These are phyloP conservation scores for Vinca major DNA, from an alignment of 305 asterid species.

Conservation along the genomic window DNA sequence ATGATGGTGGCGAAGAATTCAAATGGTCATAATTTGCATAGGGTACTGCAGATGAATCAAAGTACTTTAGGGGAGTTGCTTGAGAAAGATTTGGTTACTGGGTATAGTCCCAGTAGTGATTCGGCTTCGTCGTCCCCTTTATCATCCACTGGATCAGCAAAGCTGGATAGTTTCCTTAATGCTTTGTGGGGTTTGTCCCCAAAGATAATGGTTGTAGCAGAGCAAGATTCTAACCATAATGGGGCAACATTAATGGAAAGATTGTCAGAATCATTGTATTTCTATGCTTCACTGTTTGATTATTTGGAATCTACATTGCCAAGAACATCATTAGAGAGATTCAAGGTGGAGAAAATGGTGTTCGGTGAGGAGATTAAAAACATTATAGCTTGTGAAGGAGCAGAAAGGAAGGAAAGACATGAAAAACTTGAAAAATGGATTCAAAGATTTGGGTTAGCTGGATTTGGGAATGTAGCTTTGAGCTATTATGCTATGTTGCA, in stretches of 20 bases:
- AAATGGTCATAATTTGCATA: conserved; percentile 34
- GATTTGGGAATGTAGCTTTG: conserved; percentile 54
- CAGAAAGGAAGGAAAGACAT: conserved; percentile 69
- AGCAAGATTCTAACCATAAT: conserved; percentile 81
- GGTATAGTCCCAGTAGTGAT: conserved; percentile 49
- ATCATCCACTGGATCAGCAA: conserved; percentile 26
- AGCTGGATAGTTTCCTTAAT: conserved; percentile 46
- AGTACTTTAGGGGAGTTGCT: conserved; percentile 52
- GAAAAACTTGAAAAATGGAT: conserved; percentile 83
- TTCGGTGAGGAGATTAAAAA: conserved; percentile 89
- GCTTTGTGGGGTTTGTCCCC: conserved; percentile 68
- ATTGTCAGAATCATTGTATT: conserved; percentile 60
- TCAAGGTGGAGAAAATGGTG: conserved; percentile 71
- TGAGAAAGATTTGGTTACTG: conserved; percentile 45
- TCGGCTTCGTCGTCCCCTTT: conserved; percentile 55
- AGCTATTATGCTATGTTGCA: conserved; percentile 82
- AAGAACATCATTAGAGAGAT: conserved; percentile 58
- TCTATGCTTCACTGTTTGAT: conserved; percentile 75
- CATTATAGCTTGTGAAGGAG: conserved; percentile 79
- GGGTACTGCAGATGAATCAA: conserved; percentile 36
- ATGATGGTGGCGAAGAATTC: conserved; percentile 26
- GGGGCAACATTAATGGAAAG: conserved; percentile 68
- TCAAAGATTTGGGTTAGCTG: conserved; percentile 52
- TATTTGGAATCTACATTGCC: conserved; percentile 75
- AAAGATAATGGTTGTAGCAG: conserved; percentile 71